Evolutionary conservation across 2,329 filamentous ascomycete species (phyloP).

Genomic region (Aspergillus hiratsukae): DNA sequence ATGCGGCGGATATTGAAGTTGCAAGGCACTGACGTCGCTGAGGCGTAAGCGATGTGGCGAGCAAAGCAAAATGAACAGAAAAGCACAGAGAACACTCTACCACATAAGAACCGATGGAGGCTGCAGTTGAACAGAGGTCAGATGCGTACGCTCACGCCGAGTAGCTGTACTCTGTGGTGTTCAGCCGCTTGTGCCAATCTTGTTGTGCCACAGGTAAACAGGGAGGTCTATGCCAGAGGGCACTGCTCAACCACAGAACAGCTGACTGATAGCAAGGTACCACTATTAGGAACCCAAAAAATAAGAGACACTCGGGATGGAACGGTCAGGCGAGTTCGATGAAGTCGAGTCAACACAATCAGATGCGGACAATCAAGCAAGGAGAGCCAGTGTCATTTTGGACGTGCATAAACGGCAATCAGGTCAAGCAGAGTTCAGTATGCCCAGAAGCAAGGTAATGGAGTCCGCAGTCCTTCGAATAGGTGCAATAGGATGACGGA

Average conservation of each 20-base stretch:
- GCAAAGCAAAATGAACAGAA: not conserved
- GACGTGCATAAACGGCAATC: not conserved
- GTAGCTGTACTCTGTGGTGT: not conserved
- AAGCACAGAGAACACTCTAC: not conserved
- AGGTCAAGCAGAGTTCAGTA: not conserved
- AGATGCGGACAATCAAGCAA: not conserved
- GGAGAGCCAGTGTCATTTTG: not conserved
- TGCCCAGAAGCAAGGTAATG: not conserved
- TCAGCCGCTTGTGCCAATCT: not conserved
- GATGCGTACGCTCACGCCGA: not conserved
- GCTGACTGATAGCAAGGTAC: not conserved
- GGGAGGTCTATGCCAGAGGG: not conserved
- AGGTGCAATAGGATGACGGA: not conserved
- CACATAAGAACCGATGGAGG: not conserved
- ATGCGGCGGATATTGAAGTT: not conserved
- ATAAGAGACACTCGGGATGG: not conserved
- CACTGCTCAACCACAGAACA: not conserved
- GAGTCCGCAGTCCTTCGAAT: not conserved
- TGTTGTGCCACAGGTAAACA: not conserved
- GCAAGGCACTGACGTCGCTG: not conserved
- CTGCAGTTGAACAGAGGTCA: not conserved
- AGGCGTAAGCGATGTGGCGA: not conserved
- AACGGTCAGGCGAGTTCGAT: not conserved
- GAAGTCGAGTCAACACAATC: not conserved
- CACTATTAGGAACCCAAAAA: not conserved